Conservation (phyloP, 2,329 filamentous ascomycete species). For the Stagonosporopsis cucurbitacearum region DNA sequence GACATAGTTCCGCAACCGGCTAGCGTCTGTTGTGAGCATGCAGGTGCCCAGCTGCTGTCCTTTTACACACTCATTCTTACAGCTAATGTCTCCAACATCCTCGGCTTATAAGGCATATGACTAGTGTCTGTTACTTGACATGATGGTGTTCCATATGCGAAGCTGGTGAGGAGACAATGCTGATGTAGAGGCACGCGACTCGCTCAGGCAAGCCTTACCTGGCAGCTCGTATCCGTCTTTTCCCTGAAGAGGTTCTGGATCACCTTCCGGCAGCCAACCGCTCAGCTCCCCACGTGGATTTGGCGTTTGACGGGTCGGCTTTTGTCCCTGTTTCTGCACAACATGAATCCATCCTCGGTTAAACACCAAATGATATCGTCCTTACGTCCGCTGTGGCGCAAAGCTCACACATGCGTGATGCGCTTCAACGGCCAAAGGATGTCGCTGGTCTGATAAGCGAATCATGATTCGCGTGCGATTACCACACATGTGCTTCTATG, state of each 20-base stretch:
- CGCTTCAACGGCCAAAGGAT: slow-evolving; percentile 3
- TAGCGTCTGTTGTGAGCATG: slow-evolving; percentile 1
- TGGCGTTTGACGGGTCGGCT: slow-evolving; percentile 12
- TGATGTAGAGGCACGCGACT: neutral
- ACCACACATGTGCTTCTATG: slow-evolving; percentile 11
- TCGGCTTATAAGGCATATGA: neutral
- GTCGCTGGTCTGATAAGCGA: slow-evolving; percentile 10
- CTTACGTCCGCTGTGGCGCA: slow-evolving; percentile 3
- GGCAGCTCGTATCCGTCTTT: neutral
- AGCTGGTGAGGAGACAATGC: too few relatives aligned
- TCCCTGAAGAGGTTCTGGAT: slow-evolving; percentile 4
- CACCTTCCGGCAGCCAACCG: slow-evolving; percentile 3
- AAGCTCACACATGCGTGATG: slow-evolving; percentile 4
- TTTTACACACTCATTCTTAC: neutral
- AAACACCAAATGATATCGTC: neutral
- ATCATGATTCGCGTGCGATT: slow-evolving; percentile 11
- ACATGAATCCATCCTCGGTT: slow-evolving; percentile 6
- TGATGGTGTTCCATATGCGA: neutral
- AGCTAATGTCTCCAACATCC: neutral
- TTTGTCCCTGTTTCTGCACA: slow-evolving; percentile 13
- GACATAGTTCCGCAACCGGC: neutral
- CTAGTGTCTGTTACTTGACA: neutral
- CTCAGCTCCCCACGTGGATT: slow-evolving; percentile 3
- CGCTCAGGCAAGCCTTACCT: neutral
- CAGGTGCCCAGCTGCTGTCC: neutral